Evolutionary conservation across 176 grass and related monocot genomes (phyloP).

Genomic region (Cenchrus americanus): DNA sequence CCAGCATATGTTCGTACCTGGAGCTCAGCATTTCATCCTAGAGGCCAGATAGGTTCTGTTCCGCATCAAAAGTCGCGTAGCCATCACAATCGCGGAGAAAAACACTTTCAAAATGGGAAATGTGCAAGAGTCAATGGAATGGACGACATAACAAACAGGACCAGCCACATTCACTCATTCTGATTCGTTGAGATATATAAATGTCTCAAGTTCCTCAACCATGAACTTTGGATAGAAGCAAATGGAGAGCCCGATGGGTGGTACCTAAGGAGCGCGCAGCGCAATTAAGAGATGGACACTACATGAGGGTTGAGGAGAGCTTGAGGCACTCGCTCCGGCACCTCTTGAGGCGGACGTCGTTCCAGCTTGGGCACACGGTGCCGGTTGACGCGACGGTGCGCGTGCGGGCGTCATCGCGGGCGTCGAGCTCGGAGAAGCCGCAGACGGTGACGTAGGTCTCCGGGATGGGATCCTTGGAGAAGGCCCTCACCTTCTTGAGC

Average conservation of each 20-base stretch:
- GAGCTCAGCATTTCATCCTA: slow-evolving; percentile 9
- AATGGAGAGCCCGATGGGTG: background rate
- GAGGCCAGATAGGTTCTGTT: background rate
- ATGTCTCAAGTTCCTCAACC: slow-evolving; percentile 25
- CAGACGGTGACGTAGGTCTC: slow-evolving; percentile 93
- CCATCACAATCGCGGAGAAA: background rate
- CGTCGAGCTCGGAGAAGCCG: slow-evolving; percentile 84
- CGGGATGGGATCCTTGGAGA: slow-evolving; percentile 90
- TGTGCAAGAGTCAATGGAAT: background rate
- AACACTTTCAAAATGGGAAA: background rate
- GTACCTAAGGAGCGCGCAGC: background rate
- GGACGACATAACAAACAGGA: slow-evolving; percentile 7
- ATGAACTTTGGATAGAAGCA: background rate
- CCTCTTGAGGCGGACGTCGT: slow-evolving; percentile 86
- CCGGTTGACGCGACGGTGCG: slow-evolving; percentile 87
- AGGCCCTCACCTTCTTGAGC: slow-evolving; percentile 86
- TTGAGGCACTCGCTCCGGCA: slow-evolving; percentile 94
- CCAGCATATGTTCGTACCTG: no score
- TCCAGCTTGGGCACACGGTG: slow-evolving; percentile 95
- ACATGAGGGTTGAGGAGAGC: slow-evolving; percentile 65
- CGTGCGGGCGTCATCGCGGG: slow-evolving; percentile 78
- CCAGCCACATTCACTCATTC: slow-evolving; percentile 5
- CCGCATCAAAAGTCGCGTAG: background rate
- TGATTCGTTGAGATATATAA: slow-evolving; percentile 20
- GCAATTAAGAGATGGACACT: background rate